Evolutionary conservation across 345 rosid species (phyloP), one percentile per base, ranked within the genome.

Genomic region (Corchorus capsularis): DNA sequence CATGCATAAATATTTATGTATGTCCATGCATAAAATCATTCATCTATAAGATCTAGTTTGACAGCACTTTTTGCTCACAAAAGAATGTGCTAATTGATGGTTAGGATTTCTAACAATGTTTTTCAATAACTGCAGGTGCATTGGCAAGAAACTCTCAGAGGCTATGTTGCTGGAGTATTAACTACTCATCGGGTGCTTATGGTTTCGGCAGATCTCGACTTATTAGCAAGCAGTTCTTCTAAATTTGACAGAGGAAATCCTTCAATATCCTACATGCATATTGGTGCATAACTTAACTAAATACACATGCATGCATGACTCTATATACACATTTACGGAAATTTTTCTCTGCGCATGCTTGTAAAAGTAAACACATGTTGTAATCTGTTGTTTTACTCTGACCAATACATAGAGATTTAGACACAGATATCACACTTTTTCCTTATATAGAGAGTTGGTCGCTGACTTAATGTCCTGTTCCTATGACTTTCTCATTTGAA

Each of bases 161-260:
- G 98, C 78, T 90, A 82, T 84, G 99, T 96, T 63, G 96, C 99
- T 47, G 99, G 99, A 78, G 82, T 96, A 79, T 79, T 91, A 83
- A 96, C 99, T 72, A 96, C 97, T 65, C 90, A 89, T n/a, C 89
- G 99, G 81, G 97, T 96, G 83, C 85, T 96, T 78, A 90, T 96
- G 82, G 89, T 90, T 84, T 92, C 98, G 27, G 94, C 91, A 19
- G 97, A 92, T 84, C 91, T 96, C 78, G 93, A 89, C 70, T 82
- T 96, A 84, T 81, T 96, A 80, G 98, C 94, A 59, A 84, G 94
- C 92, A 92, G 87, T 83, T 89, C 91, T 60, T 77, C 87, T 20
- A 93, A 92, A 83, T 88, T 86, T 84, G 99, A 96, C 84, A 96
- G 87, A 84, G 98, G 98, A 84, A 80, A 89, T 81, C 97, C 98